Conservation (phyloP, 1,284 basidiomycete species). For the Blastosporella zonata region DNA sequence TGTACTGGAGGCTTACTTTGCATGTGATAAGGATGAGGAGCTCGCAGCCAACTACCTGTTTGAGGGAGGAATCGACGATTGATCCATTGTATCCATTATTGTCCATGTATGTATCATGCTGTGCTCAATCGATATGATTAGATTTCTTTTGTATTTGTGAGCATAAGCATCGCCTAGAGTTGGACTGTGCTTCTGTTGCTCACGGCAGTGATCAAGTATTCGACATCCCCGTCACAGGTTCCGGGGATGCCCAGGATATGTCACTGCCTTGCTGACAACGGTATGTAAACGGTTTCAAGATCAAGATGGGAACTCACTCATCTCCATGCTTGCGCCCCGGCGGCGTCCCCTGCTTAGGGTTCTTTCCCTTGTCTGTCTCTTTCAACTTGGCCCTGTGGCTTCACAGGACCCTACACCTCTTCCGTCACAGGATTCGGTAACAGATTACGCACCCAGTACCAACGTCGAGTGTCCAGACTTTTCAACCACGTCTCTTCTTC, state of each 20-base stretch:
- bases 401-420: constrained; percentile 15
- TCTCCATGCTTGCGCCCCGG: neutral
- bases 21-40: constrained; percentile 95
- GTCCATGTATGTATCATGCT: neutral
- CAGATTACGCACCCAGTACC: constrained; percentile 49
- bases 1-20: constrained; percentile 84
- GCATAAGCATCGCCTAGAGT: neutral
- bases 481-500: constrained; percentile 44
- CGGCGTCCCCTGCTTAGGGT: neutral
- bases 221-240: too few relatives aligned
- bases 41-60: constrained; percentile 91
- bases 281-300: constrained; percentile 1
- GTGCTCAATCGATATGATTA: neutral
- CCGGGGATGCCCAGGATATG: constrained; percentile 8
- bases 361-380: constrained; percentile 5
- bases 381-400: constrained; percentile 1
- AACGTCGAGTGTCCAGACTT: constrained; percentile 50
- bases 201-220: too few relatives aligned
- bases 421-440: constrained; percentile 29
- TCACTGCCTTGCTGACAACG: constrained; percentile 10
- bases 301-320: neutral
- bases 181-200: neutral
- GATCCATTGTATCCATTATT: constrained; percentile 11
- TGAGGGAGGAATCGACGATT: constrained; percentile 67
- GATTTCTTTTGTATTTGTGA: neutral